Evolutionary conservation across 1,139 yeast species (phyloP).

Genomic region (Tardiomyces blankii): DNA sequence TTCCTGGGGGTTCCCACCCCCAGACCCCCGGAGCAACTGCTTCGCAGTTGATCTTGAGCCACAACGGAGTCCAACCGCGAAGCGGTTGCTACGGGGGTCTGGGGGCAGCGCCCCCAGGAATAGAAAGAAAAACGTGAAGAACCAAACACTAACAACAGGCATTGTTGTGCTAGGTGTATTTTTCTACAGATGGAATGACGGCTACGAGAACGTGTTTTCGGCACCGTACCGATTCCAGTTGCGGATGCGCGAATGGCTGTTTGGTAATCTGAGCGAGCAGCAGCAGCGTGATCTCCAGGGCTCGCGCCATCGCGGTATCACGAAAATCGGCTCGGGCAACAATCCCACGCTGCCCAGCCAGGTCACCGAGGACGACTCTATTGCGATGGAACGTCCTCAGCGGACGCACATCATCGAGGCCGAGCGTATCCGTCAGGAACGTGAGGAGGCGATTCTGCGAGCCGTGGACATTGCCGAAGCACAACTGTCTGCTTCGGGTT

Average conservation of each 20-base stretch:
- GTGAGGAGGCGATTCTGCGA: constrained; percentile 53
- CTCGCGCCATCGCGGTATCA: constrained; percentile 26
- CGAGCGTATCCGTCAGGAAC: constrained; percentile 54
- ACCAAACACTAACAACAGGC: constrained; percentile 32
- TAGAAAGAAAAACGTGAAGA: too few species aligned
- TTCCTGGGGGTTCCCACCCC: too few species aligned
- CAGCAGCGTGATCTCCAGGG: constrained; percentile 52
- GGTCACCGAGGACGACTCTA: constrained; percentile 24
- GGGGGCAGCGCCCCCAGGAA: too few species aligned
- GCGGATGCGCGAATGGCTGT: constrained; percentile 38
- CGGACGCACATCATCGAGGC: constrained; percentile 69
- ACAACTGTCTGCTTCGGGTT: constrained; percentile 9
- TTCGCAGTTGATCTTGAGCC: too few species aligned
- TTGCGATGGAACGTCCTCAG: constrained; percentile 58
- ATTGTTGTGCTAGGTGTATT: constrained; percentile 48
- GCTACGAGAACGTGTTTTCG: constrained; percentile 64
- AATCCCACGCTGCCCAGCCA: constrained; percentile 22
- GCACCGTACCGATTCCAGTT: constrained; percentile 55
- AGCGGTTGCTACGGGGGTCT: too few species aligned
- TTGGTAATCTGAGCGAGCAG: constrained; percentile 42
- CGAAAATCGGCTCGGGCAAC: constrained; percentile 11
- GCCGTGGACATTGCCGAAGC: constrained; percentile 40
- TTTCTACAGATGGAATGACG: constrained; percentile 78
- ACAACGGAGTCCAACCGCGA: too few species aligned
- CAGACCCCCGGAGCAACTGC: too few species aligned